Conservation (phyloP, 2,329 filamentous ascomycete species). For the Exophiala dermatitidis region DNA sequence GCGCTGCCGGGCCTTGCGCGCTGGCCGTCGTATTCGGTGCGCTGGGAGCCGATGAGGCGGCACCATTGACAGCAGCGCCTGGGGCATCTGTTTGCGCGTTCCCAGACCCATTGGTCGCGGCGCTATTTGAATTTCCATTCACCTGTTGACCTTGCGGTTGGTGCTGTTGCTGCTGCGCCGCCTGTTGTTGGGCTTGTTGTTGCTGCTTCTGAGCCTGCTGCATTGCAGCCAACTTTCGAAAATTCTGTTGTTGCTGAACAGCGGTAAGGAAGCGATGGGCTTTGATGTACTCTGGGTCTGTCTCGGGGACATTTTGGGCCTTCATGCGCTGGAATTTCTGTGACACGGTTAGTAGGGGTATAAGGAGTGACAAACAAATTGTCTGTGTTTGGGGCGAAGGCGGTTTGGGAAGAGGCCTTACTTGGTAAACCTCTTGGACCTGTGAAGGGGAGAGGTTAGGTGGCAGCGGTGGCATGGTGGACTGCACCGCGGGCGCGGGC, state of each 20-base stretch:
- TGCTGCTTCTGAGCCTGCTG: conserved; percentile 50
- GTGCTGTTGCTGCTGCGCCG: conserved; percentile 22
- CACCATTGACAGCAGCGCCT: conserved; percentile 24
- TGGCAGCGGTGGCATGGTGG: conserved; percentile 56
- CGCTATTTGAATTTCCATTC: conserved; percentile 33
- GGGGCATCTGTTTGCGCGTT: conserved; percentile 29
- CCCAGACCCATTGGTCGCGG: conserved; percentile 37
- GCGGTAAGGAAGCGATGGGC: conserved; percentile 65
- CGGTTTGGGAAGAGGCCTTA: conserved; percentile 28
- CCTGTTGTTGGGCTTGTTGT: conserved; percentile 27
- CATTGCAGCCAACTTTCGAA: conserved; percentile 49
- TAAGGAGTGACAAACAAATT: conserved; percentile 1
- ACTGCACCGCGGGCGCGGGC: conserved; percentile 60
- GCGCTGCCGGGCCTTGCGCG: conserved; percentile 29
- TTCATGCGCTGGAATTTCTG: conserved; percentile 90
- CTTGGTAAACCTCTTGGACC: conserved; percentile 62
- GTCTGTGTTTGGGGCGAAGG: conserved; percentile 1
- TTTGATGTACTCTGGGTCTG: conserved; percentile 83
- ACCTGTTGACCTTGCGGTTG: conserved; percentile 20
- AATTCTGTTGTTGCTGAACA: conserved; percentile 60
- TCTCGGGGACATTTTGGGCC: conserved; percentile 68
- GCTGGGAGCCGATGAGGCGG: conserved; percentile 27
- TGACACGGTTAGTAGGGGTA: conserved; percentile 33
- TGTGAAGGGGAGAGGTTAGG: conserved; percentile 66
- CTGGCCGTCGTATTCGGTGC: conserved; percentile 24